Conservation (phyloP, 768 basidiomycete species). For the Lactarius akahatsu region DNA sequence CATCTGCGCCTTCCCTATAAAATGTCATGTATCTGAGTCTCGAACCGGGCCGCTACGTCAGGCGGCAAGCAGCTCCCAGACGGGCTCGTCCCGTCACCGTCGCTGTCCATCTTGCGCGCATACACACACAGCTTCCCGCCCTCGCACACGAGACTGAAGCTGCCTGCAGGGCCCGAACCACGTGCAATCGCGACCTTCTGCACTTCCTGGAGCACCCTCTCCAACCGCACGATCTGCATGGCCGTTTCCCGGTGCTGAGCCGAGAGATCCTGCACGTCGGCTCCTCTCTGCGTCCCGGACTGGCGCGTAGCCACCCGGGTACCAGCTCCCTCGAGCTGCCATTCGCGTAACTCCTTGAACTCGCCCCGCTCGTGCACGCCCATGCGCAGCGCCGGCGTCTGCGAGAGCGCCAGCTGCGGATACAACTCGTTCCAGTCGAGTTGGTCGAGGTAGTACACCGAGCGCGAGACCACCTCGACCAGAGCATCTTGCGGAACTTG, state of each 20-base stretch:
- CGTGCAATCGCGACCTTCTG: constrained; percentile 21
- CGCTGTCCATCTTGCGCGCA: neutral
- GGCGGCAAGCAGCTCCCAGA: constrained; percentile 11
- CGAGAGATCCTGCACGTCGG: neutral
- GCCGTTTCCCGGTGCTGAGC: constrained; percentile 7
- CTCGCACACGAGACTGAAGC: constrained; percentile 20
- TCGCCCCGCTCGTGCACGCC: constrained; percentile 55
- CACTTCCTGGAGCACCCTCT: constrained; percentile 15
- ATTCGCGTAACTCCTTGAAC: constrained; percentile 52
- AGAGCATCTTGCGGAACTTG: constrained; percentile 25
- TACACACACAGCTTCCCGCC: constrained; percentile 9
- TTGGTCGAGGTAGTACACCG: constrained; percentile 26
- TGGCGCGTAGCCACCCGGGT: neutral
- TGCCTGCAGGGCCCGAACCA: constrained; percentile 10
- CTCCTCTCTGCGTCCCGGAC: neutral
- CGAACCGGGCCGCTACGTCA: constrained; percentile 15
- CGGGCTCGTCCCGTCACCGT: neutral
- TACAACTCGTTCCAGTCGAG: constrained; percentile 61
- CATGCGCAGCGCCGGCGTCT: constrained; percentile 59
- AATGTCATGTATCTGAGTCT: no score
- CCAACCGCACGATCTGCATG: constrained; percentile 14
- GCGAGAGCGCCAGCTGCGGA: constrained; percentile 68
- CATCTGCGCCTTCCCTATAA: no score
- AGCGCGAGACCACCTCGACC: constrained; percentile 40
- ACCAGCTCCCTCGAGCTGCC: constrained; percentile 32